Evolutionary conservation across 371 early-diverging fungal species (phyloP).

Genomic region (Saksenaea oblongispora): DNA sequence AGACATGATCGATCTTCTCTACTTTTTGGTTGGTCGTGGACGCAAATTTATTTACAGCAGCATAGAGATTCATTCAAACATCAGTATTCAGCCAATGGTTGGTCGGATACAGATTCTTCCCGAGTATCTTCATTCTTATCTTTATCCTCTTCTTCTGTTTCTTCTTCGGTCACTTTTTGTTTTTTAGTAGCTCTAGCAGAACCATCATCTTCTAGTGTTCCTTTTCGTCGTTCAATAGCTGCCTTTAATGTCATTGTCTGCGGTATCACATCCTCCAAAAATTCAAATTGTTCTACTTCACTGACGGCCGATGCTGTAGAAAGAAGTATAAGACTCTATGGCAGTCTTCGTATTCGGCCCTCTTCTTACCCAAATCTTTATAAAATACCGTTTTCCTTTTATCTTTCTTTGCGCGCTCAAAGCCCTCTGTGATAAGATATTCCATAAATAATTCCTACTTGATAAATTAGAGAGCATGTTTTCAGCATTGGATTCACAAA

Average conservation of each 20-base stretch:
- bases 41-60: background rate
- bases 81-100: background rate
- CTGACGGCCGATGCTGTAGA: slow-evolving; percentile 39
- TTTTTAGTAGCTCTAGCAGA: background rate
- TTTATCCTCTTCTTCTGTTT: background rate
- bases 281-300: slow-evolving; percentile 88
- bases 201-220: slow-evolving; percentile 42
- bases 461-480: background rate
- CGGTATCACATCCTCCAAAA: slow-evolving; percentile 86
- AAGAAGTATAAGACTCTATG: background rate
- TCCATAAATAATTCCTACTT: slow-evolving; percentile 78
- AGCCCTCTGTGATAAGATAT: slow-evolving; percentile 67
- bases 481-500: background rate
- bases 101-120: background rate
- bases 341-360: background rate
- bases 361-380: slow-evolving; percentile 67
- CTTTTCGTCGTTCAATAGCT: slow-evolving; percentile 57
- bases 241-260: slow-evolving; percentile 56
- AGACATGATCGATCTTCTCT: background rate
- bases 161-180: background rate
- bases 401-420: slow-evolving; percentile 63
- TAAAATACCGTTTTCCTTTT: slow-evolving; percentile 77
- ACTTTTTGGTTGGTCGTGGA: background rate
- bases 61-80: background rate
- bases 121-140: background rate